phyloP scores from a whole-genome alignment of 2,329 filamentous ascomycete genomes.

The Keithomyces neogunnii region DNA sequence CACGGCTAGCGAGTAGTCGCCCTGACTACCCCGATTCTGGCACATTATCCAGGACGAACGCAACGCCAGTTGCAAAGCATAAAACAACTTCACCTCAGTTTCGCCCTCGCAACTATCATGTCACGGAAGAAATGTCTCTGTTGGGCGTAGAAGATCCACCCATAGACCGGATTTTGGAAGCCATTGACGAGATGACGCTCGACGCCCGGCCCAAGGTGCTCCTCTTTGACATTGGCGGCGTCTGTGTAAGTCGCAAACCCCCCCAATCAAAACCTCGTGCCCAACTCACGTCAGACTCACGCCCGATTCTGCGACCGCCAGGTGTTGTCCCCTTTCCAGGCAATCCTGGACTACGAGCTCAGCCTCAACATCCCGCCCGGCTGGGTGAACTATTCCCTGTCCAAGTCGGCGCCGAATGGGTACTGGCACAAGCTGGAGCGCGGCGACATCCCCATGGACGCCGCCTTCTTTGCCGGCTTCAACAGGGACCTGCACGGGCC shows the following conservation, averaged over 20 bases:
- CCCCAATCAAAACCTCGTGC: neutral
- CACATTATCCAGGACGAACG: neutral
- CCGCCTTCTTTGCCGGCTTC: conserved; percentile 68
- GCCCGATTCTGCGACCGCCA: conserved; percentile 23
- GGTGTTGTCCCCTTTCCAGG: conserved; percentile 87
- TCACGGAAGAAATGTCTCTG: neutral
- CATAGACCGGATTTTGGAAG: conserved; percentile 19
- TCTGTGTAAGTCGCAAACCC: conserved; percentile 65
- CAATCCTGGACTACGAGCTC: conserved; percentile 84
- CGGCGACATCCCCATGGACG: conserved; percentile 69
- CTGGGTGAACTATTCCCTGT: conserved; percentile 89
- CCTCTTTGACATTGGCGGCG: conserved; percentile 92
- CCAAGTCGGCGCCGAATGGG: conserved; percentile 65
- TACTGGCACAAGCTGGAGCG: conserved; percentile 85
- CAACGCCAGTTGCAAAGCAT: neutral
- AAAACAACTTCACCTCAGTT: neutral
- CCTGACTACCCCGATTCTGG: neutral
- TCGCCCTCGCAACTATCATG: neutral
- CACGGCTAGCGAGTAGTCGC: neutral
- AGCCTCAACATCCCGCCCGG: conserved; percentile 69
- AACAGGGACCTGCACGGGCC: conserved; percentile 61
- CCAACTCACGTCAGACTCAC: neutral
- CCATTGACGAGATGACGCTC: conserved; percentile 30
- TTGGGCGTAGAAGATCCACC: conserved; percentile 2
- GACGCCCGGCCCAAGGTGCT: conserved; percentile 59